Percentiles rank a stretch among this genome's conserved stretches.
These are phyloP conservation scores for Fusarium goolgardi DNA, from an alignment of 2,329 filamentous ascomycete species.

Conservation along the genomic window DNA sequence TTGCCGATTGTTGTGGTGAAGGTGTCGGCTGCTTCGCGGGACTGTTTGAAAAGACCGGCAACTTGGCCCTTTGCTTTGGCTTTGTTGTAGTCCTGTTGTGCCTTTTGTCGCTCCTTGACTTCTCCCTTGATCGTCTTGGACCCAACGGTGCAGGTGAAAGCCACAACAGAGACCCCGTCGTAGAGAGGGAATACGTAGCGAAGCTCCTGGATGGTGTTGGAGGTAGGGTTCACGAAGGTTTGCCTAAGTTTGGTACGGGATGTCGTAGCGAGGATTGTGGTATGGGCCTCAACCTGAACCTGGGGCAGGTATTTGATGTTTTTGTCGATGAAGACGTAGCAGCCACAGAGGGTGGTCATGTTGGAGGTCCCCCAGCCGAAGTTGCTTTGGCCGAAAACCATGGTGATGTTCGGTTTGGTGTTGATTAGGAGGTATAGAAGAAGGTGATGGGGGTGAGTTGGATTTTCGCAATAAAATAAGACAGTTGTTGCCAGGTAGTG, in stretches of 20 bases:
- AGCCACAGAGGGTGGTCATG: constrained; percentile 48
- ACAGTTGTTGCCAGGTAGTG: not conserved
- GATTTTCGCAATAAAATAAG: not conserved
- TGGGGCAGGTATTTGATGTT: constrained; percentile 65
- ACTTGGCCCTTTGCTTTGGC: constrained; percentile 69
- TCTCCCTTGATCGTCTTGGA: constrained; percentile 69
- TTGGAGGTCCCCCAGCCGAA: not conserved
- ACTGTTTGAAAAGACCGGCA: constrained; percentile 74
- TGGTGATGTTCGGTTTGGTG: not conserved
- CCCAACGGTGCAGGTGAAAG: constrained; percentile 73
- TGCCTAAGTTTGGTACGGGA: constrained; percentile 63
- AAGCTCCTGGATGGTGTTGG: constrained; percentile 56
- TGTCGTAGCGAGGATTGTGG: constrained; percentile 68
- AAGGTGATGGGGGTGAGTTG: not conserved
- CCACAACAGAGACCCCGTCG: constrained; percentile 76
- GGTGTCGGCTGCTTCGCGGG: constrained; percentile 69
- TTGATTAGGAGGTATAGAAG: not conserved
- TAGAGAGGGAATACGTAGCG: constrained; percentile 78
- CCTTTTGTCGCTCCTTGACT: constrained; percentile 74
- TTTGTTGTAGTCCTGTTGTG: constrained; percentile 67
- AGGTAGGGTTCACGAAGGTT: constrained; percentile 70
- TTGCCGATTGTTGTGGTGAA: constrained; percentile 77
- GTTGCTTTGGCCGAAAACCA: not conserved
- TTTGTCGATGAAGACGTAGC: constrained; percentile 48
- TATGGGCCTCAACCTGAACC: constrained; percentile 66